Conservation (phyloP, 129 eudicot genomes). For the Dittrichia graveolens region DNA sequence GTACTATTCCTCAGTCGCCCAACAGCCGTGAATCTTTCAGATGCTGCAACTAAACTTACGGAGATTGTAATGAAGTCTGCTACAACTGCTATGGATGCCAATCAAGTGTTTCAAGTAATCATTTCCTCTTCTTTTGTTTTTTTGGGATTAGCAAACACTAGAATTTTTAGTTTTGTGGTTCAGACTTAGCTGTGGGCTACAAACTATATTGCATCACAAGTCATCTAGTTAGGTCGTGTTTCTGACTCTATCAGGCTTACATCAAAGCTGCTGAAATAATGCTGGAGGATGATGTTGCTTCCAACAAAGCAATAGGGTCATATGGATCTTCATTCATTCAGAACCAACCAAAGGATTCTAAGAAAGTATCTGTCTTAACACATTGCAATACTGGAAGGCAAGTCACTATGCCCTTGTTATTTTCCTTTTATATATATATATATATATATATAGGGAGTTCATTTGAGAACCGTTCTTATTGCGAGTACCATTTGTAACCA, state of each 20-base stretch:
- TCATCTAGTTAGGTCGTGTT: slow-evolving; percentile 1
- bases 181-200: background rate
- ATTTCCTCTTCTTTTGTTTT: background rate
- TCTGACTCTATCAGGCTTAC: slow-evolving; percentile 54
- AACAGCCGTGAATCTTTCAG: slow-evolving; percentile 95
- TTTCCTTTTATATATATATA: background rate
- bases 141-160: background rate
- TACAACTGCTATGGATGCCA: slow-evolving; percentile 58
- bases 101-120: slow-evolving; percentile 61
- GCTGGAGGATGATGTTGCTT: slow-evolving; percentile 93
- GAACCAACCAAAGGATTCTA: slow-evolving; percentile 42
- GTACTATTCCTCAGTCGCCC: slow-evolving; percentile 66
- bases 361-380: slow-evolving; percentile 70
- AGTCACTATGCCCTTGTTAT: background rate
- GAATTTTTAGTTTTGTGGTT: background rate
- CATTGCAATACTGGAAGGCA: slow-evolving; percentile 99
- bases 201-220: background rate
- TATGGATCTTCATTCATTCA: slow-evolving; percentile 71
- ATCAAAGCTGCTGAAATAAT: slow-evolving; percentile 83
- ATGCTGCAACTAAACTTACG: slow-evolving; percentile 85
- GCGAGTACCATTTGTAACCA: too few species aligned
- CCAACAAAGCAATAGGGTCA: slow-evolving; percentile 91
- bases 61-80: slow-evolving; percentile 53
- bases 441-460: background rate
- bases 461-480: too few species aligned